Evolutionary conservation across 305 asterid genomes (phyloP).

Genomic region (Petunia hybrid): DNA sequence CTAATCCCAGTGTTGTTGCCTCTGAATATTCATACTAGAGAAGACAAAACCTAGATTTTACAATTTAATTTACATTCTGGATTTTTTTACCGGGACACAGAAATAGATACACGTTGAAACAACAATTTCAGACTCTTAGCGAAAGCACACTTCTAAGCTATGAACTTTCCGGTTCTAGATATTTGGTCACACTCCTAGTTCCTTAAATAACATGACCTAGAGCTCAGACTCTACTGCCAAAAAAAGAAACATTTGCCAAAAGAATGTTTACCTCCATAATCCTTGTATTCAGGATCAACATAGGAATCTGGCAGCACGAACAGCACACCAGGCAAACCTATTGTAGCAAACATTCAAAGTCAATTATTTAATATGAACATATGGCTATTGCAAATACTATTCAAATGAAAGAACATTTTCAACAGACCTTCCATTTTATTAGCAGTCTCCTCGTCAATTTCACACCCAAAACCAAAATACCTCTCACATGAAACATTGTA

Average conservation of each 20-base stretch:
- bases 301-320: slow-evolving; percentile 45
- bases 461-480: slow-evolving; percentile 44
- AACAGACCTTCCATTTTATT: slow-evolving; percentile 39
- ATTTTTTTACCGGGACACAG: neutral
- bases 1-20: neutral
- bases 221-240: neutral
- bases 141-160: neutral
- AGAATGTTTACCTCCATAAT: slow-evolving; percentile 41
- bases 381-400: neutral
- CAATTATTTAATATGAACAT: neutral
- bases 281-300: slow-evolving; percentile 43
- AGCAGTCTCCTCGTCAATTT: slow-evolving; percentile 42
- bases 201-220: neutral
- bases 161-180: neutral
- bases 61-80: neutral
- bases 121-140: neutral
- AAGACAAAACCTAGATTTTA: neutral
- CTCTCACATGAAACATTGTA: slow-evolving; percentile 40
- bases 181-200: neutral
- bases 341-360: slow-evolving; percentile 10
- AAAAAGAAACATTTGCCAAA: slow-evolving; percentile 7
- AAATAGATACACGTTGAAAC: neutral
- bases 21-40: neutral
- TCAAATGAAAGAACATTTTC: neutral
- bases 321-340: slow-evolving; percentile 45